Base-by-base conservation (phyloP, 495 filamentous ascomycete genomes). In the Hypoxylon lenormandii region DNA sequence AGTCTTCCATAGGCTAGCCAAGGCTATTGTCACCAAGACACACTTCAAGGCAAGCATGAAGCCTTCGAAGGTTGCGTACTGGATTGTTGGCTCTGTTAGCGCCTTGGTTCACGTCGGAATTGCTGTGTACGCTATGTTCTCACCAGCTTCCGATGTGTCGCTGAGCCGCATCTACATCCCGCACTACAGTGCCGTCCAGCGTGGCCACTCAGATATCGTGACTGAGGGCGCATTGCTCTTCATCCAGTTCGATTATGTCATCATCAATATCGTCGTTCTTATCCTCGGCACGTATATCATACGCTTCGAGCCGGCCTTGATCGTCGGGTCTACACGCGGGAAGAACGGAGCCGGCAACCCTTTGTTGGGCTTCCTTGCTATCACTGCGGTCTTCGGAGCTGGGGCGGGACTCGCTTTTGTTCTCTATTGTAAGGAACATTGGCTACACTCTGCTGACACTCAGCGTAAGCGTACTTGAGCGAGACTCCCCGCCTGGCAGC, bases 81-180 rank as follows among this genome's bases (percentile, higher is more conserved):
- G 13, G 26, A 38, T 53, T 23, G 50, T 53, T 40, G 50, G 50
- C 18, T 12, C 50, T 40, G 50, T 33, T 12, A 53, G 33, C 33
- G 50, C 50, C 7, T 22, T 53, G 33, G 50, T 53, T 16, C 50
- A 53, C 33, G 16, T 53, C 50, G 50, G 50, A 7, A 40, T 53
- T n/a, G 33, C 33, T 30, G 28, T 40, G 1, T 53, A 53, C 11
- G 30, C 50, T 23, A 22, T 40, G 15, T 40, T 19, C 5, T 53
- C 50, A 16, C 15, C 18, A 4, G 16, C n/a, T 30, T 4, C 30
- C 8, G 28, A 53, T 23, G 15, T 53, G 50, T 40, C 50, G 13
- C 16, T 40, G 2, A 53, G 50, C 33, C 50, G 33, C 30, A 53
- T 53, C 33, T 53, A 53, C 33, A 53, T 53, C 50, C 50, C 50